Evolutionary conservation across 495 filamentous ascomycete species (phyloP), one percentile per base, ranked within the genome.

Genomic region (Beverwykella pulmonaria): DNA sequence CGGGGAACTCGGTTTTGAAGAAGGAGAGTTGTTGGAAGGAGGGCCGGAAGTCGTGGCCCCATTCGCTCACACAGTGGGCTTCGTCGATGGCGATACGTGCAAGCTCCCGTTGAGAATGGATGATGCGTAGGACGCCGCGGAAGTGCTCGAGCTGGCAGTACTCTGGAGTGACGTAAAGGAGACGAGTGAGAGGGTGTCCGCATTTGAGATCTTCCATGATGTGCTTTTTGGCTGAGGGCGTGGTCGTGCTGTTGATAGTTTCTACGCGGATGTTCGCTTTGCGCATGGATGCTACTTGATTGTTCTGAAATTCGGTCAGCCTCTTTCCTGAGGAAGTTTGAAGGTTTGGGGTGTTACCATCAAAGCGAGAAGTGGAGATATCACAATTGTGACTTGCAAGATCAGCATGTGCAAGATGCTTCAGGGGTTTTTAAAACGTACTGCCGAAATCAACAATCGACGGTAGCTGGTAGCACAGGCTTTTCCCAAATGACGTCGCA

Each of bases 21-120:
- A 90, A 96, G 7, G 86, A 87, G n/a, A 98, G 83, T 25, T 88
- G 83, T 69, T 92, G 91, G 77, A 96, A 97, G 32, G 92, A 88
- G 19, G 89, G 90, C n/a, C 93, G 89, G 72, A 98, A 98, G 75
- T 98, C 93, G 74, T 98, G 93, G 19, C 93, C 93, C 93, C 93
- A 98, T 87, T 98, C 93, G 10, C 89, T 93, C 67, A 98, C 96
- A 75, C 93, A 97, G 74, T 98, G 93, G 15, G 93, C 93, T 78
- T 98, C 93, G 77, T 98, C 93, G 50, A 98, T 87, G 48, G 88
- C 93, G 68, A 98, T 85, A 10, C 93, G 86, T 12, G 88, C 86
- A 5, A 98, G 83, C 75, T 97, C 91, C 23, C 86, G 82, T 75
- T 97, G 93, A 49, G 83, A 75, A 73, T 97, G 81, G n/a, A 97